Base-by-base conservation (phyloP, 2,329 filamentous ascomycete species). In the Xylariaceae sp. region DNA sequence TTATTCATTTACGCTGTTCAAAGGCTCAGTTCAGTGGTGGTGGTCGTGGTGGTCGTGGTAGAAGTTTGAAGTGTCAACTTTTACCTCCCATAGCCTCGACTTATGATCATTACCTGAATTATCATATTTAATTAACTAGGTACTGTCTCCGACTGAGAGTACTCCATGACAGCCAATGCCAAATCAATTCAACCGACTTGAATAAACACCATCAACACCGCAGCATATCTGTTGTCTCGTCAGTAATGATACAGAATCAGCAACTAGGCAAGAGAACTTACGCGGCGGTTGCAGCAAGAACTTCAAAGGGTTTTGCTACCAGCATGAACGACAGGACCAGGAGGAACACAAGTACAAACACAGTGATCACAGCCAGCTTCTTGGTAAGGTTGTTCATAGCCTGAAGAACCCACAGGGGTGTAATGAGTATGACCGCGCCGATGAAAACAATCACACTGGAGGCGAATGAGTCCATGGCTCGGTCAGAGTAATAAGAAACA, bases 321-420 rank as follows among this genome's bases (percentile, higher is more conserved):
- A 56, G 54, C 11, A 33, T 49, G 19, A 51, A 59, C 1, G 57
- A 57, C 9, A 60, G 40, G 2, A 57, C 44, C 17, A 54, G 11
- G 2, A 60, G 48, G 31, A 58, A 57, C 6, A 52, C 43, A 9
- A 53, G 43, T 15, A 67, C 52, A 42, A 68, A 69, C 1, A 52
- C 31, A 0, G 67, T 68, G 18, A 69, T 70, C 5, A 66, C 56
- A 1, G 38, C 55, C 7, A 69, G 42, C 44, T 66, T 68, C 7
- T n/a, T 35, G 2, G 42, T 40, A n/a, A 52, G 14, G 14, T 30
- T 38, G 6, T 48, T 35, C 18, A 63, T 31, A 0, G 47, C 49
- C 22, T 61, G 48, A 7, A 71, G 51, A 6, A 65, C 60, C 66
- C 64, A 71, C 7, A 69, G 58, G 1, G 67, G 67, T 1, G 58